Evolutionary conservation across 108 stramenopile genomes (phyloP), one percentile per base, ranked within the genome.

Genomic region (Skeletonema marinoi): DNA sequence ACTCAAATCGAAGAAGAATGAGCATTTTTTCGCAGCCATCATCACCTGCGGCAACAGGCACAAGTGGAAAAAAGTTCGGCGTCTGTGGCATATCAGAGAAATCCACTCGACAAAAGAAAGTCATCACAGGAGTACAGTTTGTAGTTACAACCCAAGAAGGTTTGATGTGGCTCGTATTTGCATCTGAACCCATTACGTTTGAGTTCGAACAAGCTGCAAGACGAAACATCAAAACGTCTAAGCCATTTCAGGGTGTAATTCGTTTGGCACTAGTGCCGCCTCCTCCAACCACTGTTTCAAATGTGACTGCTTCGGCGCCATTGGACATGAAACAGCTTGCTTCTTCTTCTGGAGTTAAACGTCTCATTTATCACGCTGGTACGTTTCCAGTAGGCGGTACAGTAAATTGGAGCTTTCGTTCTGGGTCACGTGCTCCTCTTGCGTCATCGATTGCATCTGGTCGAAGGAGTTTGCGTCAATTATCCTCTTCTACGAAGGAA

Each of bases 81-180:
- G 74, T 81, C n/a, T 81, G 80, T 61, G 80, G 65, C 14, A 51
- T 71, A 33, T 70, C 69, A 59, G 59, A 63, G 32, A 65, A 81
- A 10, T 81, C 80, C 19, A 74, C 74, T 13, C 73, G 63, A 38
- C 69, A 71, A 41, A 71, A 31, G 32, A 77, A 70, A 39, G 59
- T 42, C 6, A 73, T 93, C 50, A 80, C 87, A n/a, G 94, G 94
- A 35, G 87, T 90, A 39, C 94, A 92, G 66, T 95, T 95, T 67
- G 69, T 95, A 25, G 73, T 92, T 0, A 81, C 80, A 48, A 88
- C 89, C 31, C 77, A 82, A 62, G 92, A 95, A 72, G 82, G 82
- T 13, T 71, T 83, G 65, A 80, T 70, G 25, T 95, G 91, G 92
- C 73, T 95, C n/a, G 73, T 92, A 36, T 93, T 95, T 81, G 68